Conservation (phyloP, 192 early-diverging fungal species). For the Coemansia sp. region DNA sequence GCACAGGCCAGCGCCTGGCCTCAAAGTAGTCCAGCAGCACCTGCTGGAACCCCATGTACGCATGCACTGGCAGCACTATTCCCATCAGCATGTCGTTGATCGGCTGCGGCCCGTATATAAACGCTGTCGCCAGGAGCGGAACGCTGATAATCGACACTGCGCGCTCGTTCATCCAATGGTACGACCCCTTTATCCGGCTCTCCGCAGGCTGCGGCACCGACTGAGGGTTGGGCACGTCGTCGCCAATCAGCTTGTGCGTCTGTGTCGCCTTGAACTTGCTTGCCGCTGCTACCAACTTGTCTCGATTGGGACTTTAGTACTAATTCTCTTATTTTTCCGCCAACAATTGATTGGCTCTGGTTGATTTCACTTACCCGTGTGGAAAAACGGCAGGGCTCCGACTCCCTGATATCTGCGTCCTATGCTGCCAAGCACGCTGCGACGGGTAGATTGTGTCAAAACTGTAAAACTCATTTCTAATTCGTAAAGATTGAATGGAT, state of each 20-base stretch:
- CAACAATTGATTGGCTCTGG: not conserved
- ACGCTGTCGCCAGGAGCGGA: constrained; percentile 76
- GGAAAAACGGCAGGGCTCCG: not conserved
- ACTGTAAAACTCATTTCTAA: too few species aligned
- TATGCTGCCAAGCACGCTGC: constrained; percentile 14
- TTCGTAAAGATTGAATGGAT: too few species aligned
- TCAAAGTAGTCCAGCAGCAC: constrained; percentile 85
- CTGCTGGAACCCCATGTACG: constrained; percentile 81
- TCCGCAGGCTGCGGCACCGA: constrained; percentile 52
- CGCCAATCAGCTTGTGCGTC: constrained; percentile 36
- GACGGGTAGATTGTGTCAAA: not conserved
- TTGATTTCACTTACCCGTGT: not conserved
- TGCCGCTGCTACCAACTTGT: constrained; percentile 13
- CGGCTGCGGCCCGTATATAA: constrained; percentile 78
- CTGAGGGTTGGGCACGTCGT: constrained; percentile 50
- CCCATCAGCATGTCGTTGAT: constrained; percentile 88
- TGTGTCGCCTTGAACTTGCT: constrained; percentile 32
- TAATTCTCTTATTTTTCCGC: too few species aligned
- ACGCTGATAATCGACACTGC: constrained; percentile 71
- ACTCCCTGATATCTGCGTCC: not conserved
- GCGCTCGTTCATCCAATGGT: constrained; percentile 97
- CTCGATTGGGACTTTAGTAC: not conserved
- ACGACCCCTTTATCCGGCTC: constrained; percentile 79
- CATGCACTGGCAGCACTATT: constrained; percentile 88
- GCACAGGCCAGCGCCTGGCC: constrained; percentile 58